A percentile compares a stretch with the other conserved stretches of the same genome.
phyloP scores from a whole-genome alignment of 2,329 filamentous ascomycete genomes.

The Alternaria gansuensis region DNA sequence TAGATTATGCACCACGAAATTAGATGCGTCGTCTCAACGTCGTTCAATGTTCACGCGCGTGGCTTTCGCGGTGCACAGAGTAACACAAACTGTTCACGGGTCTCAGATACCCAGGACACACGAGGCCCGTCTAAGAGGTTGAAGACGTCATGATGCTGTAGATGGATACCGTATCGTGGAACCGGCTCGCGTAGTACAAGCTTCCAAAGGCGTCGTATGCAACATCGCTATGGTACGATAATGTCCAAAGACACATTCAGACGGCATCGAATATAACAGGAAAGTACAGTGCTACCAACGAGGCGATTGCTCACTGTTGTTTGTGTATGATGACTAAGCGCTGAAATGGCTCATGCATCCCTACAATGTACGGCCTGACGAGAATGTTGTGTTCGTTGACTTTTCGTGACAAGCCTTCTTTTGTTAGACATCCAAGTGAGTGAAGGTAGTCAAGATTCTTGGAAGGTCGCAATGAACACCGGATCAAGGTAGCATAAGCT shows the following conservation, averaged over 20 bases:
- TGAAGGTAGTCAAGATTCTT: background rate
- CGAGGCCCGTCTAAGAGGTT: slow-evolving; percentile 16
- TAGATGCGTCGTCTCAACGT: slow-evolving; percentile 36
- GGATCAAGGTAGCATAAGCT: background rate
- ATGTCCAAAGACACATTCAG: slow-evolving; percentile 11
- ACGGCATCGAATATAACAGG: slow-evolving; percentile 17
- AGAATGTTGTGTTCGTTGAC: slow-evolving; percentile 12
- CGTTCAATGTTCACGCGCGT: slow-evolving; percentile 29
- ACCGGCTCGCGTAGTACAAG: slow-evolving; percentile 33
- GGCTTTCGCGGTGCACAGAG: slow-evolving; percentile 20
- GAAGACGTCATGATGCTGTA: slow-evolving; percentile 14
- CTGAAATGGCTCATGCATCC: slow-evolving; percentile 9
- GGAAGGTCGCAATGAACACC: background rate
- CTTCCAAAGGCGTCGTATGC: slow-evolving; percentile 18
- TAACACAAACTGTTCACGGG: slow-evolving; percentile 33
- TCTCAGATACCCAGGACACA: slow-evolving; percentile 26
- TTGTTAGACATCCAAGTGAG: background rate
- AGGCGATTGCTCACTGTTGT: slow-evolving; percentile 7
- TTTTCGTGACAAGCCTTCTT: slow-evolving; percentile 1
- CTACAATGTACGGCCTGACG: slow-evolving; percentile 17
- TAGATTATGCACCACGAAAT: slow-evolving; percentile 52
- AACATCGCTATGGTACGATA: slow-evolving; percentile 36
- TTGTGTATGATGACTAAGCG: slow-evolving; percentile 13
- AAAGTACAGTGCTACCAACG: slow-evolving; percentile 21
- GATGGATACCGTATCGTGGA: slow-evolving; percentile 11